phyloP scores from a whole-genome alignment of 495 filamentous ascomycete species.

The Rhypophila decipiens region DNA sequence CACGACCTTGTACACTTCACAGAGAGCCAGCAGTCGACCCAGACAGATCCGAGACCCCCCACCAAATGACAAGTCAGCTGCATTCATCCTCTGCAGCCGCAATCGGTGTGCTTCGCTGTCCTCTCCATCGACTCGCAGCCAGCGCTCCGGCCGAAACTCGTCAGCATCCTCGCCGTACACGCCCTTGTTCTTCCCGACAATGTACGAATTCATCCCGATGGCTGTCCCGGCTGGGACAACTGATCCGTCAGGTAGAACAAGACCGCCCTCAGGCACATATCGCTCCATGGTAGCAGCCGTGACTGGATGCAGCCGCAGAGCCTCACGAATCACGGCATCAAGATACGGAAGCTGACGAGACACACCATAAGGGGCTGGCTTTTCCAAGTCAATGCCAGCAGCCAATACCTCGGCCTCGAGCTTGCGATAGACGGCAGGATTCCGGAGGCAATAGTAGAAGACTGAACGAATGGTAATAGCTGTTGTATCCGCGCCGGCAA shows the following conservation, averaged over 20 bases:
- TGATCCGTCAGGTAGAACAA: conserved; percentile 45
- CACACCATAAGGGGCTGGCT: conserved; percentile 11
- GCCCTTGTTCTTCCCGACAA: conserved; percentile 24
- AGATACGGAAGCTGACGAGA: conserved; percentile 46
- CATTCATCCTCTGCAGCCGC: conserved; percentile 15
- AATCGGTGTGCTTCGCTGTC: conserved; percentile 9
- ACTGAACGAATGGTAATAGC: conserved; percentile 26
- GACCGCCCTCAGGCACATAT: conserved; percentile 48
- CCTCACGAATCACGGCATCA: conserved; percentile 59
- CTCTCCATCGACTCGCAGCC: conserved; percentile 28
- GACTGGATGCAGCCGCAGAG: conserved; percentile 52
- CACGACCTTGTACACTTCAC: conserved; percentile 61
- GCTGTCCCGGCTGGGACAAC: conserved; percentile 41
- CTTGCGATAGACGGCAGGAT: conserved; percentile 18
- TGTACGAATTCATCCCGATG: conserved; percentile 25
- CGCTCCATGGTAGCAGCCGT: conserved; percentile 49
- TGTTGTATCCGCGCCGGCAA: conserved; percentile 38
- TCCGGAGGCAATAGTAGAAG: conserved; percentile 26
- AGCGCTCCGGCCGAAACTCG: conserved; percentile 45
- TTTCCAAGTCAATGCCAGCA: neutral
- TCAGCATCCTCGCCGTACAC: conserved; percentile 47
- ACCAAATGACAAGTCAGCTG: conserved; percentile 44
- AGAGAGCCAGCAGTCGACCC: conserved; percentile 54
- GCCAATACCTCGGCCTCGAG: conserved; percentile 19
- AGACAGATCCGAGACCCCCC: conserved; percentile 56